phyloP scores from a whole-genome alignment of 2,329 filamentous ascomycete genomes.

The Colletotrichum theobromicola region DNA sequence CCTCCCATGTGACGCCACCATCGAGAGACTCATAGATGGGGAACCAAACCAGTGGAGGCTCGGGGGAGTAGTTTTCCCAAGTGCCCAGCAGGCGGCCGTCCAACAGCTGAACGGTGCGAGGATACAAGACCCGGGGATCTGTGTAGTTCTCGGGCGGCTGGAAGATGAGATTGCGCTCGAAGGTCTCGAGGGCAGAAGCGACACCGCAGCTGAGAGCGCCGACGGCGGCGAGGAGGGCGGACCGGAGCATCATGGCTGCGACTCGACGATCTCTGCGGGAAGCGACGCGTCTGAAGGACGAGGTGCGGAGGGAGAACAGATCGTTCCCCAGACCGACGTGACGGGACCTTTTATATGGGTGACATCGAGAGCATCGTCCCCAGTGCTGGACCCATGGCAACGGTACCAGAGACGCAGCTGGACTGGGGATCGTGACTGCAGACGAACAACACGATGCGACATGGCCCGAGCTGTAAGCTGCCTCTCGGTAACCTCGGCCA shows the following conservation, averaged over 20 bases:
- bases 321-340: not conserved
- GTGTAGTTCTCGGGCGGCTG: constrained; percentile 48
- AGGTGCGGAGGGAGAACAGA: not conserved
- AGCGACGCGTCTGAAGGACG: not conserved
- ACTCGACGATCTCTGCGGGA: not conserved
- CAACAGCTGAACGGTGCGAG: constrained; percentile 47
- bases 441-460: constrained; percentile 3
- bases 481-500: constrained; percentile 14
- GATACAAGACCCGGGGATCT: constrained; percentile 47
- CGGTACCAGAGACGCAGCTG: not conserved
- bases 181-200: constrained; percentile 22
- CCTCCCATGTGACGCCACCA: constrained; percentile 64
- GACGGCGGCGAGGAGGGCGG: constrained; percentile 14
- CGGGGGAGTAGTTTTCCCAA: constrained; percentile 62
- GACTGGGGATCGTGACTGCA: not conserved
- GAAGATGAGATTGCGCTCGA: constrained; percentile 40
- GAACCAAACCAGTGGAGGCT: constrained; percentile 60
- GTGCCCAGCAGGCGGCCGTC: constrained; percentile 56
- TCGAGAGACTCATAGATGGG: constrained; percentile 60
- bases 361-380: not conserved
- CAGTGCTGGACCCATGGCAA: not conserved
- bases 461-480: not conserved
- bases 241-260: constrained; percentile 14
- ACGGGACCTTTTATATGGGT: not conserved
- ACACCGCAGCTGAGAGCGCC: constrained; percentile 3